Evolutionary conservation across 1,284 basidiomycete genomes (phyloP), one percentile per base, ranked within the genome.

Genomic region (Hortiboletus rubellus): DNA sequence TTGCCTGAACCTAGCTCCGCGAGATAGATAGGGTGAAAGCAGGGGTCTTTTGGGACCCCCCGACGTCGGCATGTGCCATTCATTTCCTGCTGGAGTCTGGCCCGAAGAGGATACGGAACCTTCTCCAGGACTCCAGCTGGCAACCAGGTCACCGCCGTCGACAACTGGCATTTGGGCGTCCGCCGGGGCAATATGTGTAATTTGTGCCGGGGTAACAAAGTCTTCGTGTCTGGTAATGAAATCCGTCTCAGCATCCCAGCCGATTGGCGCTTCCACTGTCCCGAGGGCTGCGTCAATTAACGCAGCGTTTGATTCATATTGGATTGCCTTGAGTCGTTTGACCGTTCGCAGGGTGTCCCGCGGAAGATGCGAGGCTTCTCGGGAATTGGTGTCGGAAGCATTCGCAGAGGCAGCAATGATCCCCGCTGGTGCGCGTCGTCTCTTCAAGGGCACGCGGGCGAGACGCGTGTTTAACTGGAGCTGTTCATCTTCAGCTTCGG

Each of bases 261-360:
- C 27, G 27, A 69, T 46, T 5, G 65, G 54, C 6, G 67, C 70
- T 9, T 57, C 12, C 7, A 52, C 50, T 0, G 70, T 69, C 34
- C 55, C 70, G 9, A 69, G 68, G 1, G 68, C 64, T 5, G 56
- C 55, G n/a, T 69, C 70, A 27, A 69, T 50, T 7, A 52, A 33
- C 6, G 36, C 52, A 7, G 55, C 5, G 15, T 68, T 61, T 6
- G 58, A 36, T 24, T 71, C 67, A 22, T 69, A 69, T n/a, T 34
- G 47, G 41, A 69, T 54, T 2, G 53, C 11, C 22, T 56, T 72
- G 46, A 59, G 36, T n/a, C 59, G 65, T 52, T 66, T 72, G 27
- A 49, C 30, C 1, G 50, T 33, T 17, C 66, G 63, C 14, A 42
- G 43, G 22, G 31, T 4, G 22, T 30, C 50, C 34, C n/a, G 57